Evolutionary conservation across 2,329 filamentous ascomycete species (phyloP).

Genomic region (Dothistroma septosporum): DNA sequence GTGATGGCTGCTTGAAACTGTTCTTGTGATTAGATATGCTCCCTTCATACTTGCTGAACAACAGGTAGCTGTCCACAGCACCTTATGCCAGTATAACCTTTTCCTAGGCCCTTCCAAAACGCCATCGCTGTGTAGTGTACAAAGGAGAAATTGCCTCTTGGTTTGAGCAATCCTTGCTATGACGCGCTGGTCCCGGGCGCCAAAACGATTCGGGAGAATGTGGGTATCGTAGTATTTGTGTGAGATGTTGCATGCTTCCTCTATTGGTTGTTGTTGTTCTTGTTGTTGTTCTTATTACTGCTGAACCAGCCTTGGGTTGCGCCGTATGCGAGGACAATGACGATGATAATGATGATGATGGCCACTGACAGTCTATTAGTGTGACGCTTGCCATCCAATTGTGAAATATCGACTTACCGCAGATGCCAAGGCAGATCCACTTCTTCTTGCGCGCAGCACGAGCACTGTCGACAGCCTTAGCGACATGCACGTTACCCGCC

Average conservation of each 20-base stretch:
- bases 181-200: not conserved
- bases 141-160: not conserved
- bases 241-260: not conserved
- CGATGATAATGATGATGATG: conserved; percentile 36
- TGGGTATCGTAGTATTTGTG: not conserved
- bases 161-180: not conserved
- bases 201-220: not conserved
- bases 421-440: conserved; percentile 87
- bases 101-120: not conserved
- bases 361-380: conserved; percentile 22
- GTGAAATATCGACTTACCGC: conserved; percentile 45
- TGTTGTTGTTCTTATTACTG: conserved; percentile 18
- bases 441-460: conserved; percentile 83
- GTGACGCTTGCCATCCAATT: conserved; percentile 24
- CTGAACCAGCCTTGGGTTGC: conserved; percentile 27
- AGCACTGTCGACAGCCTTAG: conserved; percentile 75
- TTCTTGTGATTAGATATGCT: not conserved
- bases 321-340: conserved; percentile 38
- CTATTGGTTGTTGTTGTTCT: conserved; percentile 7
- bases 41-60: not conserved
- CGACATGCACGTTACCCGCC: conserved; percentile 80
- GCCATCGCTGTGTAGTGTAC: conserved; percentile 2
- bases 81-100: not conserved
- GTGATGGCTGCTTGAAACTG: not conserved
- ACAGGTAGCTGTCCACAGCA: not conserved